These are phyloP conservation scores for Globisporangium orthogonon DNA, from an alignment of 352 stramenopile species.

Conservation along the genomic window DNA sequence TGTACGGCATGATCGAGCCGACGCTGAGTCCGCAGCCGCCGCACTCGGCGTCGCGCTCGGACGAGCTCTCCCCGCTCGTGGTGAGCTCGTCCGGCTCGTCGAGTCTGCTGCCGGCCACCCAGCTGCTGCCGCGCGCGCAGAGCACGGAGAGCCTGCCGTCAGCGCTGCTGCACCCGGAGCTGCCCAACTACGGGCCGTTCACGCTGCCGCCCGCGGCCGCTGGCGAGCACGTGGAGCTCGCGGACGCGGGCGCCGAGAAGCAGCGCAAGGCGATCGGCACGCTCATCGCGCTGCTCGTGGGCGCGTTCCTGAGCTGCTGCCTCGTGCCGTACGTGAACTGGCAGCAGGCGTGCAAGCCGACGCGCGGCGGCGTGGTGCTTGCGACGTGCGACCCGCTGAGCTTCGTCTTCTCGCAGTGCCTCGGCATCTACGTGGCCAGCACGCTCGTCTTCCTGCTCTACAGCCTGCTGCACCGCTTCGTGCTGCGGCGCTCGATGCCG, in stretches of 20 bases:
- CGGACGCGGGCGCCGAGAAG: conserved; percentile 40
- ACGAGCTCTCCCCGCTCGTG: conserved; percentile 31
- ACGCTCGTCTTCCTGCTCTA: conserved; percentile 74
- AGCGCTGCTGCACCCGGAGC: conserved; percentile 58
- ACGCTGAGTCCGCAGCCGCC: conserved; percentile 26
- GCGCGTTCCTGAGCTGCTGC: conserved; percentile 64
- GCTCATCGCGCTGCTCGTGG: conserved; percentile 55
- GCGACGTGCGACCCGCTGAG: conserved; percentile 73
- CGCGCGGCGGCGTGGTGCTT: conserved; percentile 21
- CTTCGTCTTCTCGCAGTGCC: conserved; percentile 81
- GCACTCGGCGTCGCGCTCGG: too few relatives aligned
- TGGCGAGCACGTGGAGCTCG: conserved; percentile 49
- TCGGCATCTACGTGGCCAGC: conserved; percentile 75
- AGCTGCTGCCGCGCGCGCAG: neutral
- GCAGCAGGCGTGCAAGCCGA: conserved; percentile 51
- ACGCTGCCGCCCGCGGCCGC: conserved; percentile 56
- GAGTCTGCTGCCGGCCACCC: neutral
- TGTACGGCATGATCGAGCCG: conserved; percentile 76
- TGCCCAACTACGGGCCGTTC: conserved; percentile 81
- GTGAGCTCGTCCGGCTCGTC: neutral
- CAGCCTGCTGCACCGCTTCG: conserved; percentile 68
- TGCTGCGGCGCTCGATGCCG: conserved; percentile 70
- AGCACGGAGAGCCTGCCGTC: conserved; percentile 35
- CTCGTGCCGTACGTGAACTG: conserved; percentile 77
- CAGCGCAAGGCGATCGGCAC: conserved; percentile 58